Conservation (phyloP, 2,329 filamentous ascomycete species). For the Fusarium mundagurra region DNA sequence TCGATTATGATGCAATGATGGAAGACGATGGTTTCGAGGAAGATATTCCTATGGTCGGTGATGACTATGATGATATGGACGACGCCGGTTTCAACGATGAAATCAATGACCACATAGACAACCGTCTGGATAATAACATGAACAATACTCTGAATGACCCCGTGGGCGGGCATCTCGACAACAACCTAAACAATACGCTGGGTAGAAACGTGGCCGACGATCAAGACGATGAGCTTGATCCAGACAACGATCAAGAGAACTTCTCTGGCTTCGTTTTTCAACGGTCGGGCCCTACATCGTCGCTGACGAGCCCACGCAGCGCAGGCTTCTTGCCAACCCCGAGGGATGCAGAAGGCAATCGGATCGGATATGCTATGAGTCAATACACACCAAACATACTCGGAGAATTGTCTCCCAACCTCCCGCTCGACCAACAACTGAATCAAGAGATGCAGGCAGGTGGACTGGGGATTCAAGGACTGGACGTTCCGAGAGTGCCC, state of each 20-base stretch:
- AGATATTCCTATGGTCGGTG: slow-evolving; percentile 45
- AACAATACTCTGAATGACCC: slow-evolving; percentile 33
- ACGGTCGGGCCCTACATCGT: slow-evolving; percentile 62
- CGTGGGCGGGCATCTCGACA: slow-evolving; percentile 11
- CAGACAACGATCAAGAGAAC: slow-evolving; percentile 60
- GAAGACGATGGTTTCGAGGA: slow-evolving; percentile 74
- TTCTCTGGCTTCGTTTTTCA: slow-evolving; percentile 70
- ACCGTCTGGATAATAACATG: background rate
- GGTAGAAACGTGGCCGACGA: slow-evolving; percentile 37
- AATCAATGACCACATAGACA: slow-evolving; percentile 26
- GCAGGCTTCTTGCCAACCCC: slow-evolving; percentile 62
- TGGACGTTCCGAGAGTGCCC: slow-evolving; percentile 36
- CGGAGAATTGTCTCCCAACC: slow-evolving; percentile 27
- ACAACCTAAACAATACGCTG: slow-evolving; percentile 35
- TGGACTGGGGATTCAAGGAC: slow-evolving; percentile 57
- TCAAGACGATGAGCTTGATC: slow-evolving; percentile 35
- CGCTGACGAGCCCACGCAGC: slow-evolving; percentile 60
- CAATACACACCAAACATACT: slow-evolving; percentile 53
- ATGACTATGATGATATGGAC: slow-evolving; percentile 45
- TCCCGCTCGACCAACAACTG: slow-evolving; percentile 14
- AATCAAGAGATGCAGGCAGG: slow-evolving; percentile 38
- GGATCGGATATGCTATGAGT: slow-evolving; percentile 66
- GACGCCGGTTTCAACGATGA: slow-evolving; percentile 40
- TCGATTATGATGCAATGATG: slow-evolving; percentile 72
- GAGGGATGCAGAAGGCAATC: slow-evolving; percentile 62